A percentile compares a stretch with the other conserved stretches of the same genome.
phyloP scores from a whole-genome alignment of 371 early-diverging fungal species.

The Zychaea mexicana region DNA sequence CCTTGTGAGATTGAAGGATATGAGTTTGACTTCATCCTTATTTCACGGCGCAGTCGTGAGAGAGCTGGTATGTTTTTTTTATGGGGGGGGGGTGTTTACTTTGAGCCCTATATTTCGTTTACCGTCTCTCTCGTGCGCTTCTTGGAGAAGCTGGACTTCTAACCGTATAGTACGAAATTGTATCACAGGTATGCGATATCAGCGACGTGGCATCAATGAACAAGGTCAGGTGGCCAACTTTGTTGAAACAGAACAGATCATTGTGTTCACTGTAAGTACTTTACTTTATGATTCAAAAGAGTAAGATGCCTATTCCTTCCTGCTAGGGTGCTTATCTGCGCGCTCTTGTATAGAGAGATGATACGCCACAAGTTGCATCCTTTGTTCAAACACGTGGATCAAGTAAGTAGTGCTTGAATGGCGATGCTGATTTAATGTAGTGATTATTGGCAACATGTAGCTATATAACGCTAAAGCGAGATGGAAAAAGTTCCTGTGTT shows the following conservation, averaged over 20 bases:
- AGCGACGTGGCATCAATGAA: constrained; percentile 64
- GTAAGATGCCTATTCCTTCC: not conserved
- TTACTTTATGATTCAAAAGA: no score
- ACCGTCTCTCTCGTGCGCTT: no score
- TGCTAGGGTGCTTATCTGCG: no score
- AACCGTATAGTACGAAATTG: no score
- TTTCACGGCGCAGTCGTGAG: constrained; percentile 61
- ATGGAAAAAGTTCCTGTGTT: constrained; percentile 63
- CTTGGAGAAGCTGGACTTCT: no score
- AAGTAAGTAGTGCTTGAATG: constrained; percentile 32
- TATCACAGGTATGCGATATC: constrained; percentile 64
- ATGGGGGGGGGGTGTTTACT: not conserved
- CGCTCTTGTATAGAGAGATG: constrained; percentile 39
- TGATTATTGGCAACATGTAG: no score
- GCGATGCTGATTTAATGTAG: no score
- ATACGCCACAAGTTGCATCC: constrained; percentile 55
- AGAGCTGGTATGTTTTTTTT: constrained; percentile 62
- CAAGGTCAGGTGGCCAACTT: constrained; percentile 69
- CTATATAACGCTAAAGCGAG: no score
- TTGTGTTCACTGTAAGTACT: constrained; percentile 37
- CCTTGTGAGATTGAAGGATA: constrained; percentile 63
- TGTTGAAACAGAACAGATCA: constrained; percentile 71
- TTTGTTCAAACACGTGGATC: constrained; percentile 70
- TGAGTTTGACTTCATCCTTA: constrained; percentile 56
- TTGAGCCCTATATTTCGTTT: not conserved